Conservation (phyloP, 2,329 filamentous ascomycete genomes). For the Penicillium sp. region DNA sequence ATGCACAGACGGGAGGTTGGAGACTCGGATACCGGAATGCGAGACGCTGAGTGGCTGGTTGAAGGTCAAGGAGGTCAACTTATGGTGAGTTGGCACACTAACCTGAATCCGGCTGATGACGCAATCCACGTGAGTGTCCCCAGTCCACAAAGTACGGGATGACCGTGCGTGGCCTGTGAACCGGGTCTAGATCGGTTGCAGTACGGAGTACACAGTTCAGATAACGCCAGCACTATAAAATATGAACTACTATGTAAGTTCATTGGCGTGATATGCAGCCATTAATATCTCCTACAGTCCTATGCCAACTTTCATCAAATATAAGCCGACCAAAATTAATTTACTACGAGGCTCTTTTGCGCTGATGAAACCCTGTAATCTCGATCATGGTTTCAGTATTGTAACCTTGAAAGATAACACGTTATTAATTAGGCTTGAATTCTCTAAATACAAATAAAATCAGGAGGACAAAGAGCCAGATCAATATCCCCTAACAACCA, state of each 20-base stretch:
- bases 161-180: slow-evolving; percentile 7
- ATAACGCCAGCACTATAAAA: background rate
- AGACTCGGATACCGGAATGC: background rate
- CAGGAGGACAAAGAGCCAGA: background rate
- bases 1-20: background rate
- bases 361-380: background rate
- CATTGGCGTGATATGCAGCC: no score
- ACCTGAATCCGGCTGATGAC: slow-evolving; percentile 20
- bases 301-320: background rate
- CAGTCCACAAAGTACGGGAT: slow-evolving; percentile 7
- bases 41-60: background rate
- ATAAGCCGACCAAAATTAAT: background rate
- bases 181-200: background rate
- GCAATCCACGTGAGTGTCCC: slow-evolving; percentile 12
- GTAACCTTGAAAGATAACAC: background rate
- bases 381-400: background rate
- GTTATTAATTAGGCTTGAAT: background rate
- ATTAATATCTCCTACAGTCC: no score
- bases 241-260: background rate
- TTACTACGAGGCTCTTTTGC: background rate
- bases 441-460: background rate
- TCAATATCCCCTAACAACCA: background rate
- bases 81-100: background rate
- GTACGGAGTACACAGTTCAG: background rate
- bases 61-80: background rate